Conservation (phyloP, 2,329 filamentous ascomycete species). For the Aspergillus jensenii region DNA sequence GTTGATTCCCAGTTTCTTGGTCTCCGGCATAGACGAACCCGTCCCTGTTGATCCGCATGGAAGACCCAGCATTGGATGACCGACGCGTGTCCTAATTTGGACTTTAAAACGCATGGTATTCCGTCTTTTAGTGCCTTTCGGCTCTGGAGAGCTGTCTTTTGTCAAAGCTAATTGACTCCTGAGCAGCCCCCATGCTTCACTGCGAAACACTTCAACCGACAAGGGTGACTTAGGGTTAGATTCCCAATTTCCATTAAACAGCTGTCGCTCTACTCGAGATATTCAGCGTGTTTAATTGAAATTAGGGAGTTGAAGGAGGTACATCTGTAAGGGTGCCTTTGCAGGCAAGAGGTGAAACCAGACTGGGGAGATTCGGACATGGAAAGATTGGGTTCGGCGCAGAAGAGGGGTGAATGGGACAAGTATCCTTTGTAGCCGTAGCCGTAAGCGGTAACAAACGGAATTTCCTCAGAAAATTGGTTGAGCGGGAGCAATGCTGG, state of each 20-base stretch:
- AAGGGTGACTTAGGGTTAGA: slow-evolving; percentile 84
- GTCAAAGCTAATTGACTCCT: slow-evolving; percentile 54
- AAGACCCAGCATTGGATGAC: slow-evolving; percentile 55
- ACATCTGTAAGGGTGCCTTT: slow-evolving; percentile 51
- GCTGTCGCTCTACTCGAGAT: slow-evolving; percentile 44
- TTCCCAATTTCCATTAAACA: slow-evolving; percentile 71
- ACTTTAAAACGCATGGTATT: slow-evolving; percentile 46
- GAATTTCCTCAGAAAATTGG: slow-evolving; percentile 2
- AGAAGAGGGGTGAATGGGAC: not conserved
- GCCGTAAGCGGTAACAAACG: not conserved
- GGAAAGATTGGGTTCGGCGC: not conserved
- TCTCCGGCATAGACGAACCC: slow-evolving; percentile 48
- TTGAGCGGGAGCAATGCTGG: slow-evolving; percentile 9
- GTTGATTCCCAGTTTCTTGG: slow-evolving; percentile 46
- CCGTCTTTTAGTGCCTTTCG: slow-evolving; percentile 31
- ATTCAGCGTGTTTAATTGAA: slow-evolving; percentile 56
- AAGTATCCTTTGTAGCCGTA: not conserved
- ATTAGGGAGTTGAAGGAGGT: slow-evolving; percentile 78
- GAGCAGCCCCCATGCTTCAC: slow-evolving; percentile 66
- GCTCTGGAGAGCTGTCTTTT: slow-evolving; percentile 8
- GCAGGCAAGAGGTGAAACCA: slow-evolving; percentile 38
- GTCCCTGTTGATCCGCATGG: slow-evolving; percentile 65
- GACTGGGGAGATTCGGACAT: not conserved
- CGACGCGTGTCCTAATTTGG: slow-evolving; percentile 45
- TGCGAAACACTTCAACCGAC: slow-evolving; percentile 74